Evolutionary conservation across 345 rosid species (phyloP).

Genomic region (Heritiera littoralis): DNA sequence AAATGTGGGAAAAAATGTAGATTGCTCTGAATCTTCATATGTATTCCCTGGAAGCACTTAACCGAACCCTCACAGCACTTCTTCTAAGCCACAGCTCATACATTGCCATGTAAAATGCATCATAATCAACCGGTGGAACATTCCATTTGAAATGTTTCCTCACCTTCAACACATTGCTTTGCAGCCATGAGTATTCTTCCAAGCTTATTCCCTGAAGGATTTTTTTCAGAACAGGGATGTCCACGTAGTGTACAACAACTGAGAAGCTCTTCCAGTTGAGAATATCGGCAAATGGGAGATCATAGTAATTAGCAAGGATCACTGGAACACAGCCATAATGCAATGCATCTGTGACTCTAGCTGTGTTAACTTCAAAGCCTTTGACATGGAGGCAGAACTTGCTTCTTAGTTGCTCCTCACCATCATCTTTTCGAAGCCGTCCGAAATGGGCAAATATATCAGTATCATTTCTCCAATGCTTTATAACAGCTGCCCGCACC

Average conservation of each 20-base stretch:
- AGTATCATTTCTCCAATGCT: constrained; percentile 47
- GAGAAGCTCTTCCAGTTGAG: constrained; percentile 58
- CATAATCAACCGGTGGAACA: constrained; percentile 41
- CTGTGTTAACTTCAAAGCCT: constrained; percentile 59
- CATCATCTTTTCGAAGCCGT: constrained; percentile 40
- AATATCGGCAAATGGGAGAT: constrained; percentile 54
- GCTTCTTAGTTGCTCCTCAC: constrained; percentile 46
- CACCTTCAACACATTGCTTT: constrained; percentile 46
- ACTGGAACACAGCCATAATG: constrained; percentile 57
- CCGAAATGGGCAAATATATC: constrained; percentile 49
- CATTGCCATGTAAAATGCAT: constrained; percentile 55
- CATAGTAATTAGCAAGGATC: constrained; percentile 56
- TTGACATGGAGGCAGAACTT: constrained; percentile 61
- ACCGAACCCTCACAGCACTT: constrained; percentile 11
- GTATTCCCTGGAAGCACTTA: background rate
- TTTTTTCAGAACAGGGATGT: constrained; percentile 51
- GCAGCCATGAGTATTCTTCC: constrained; percentile 31
- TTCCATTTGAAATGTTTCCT: constrained; percentile 58
- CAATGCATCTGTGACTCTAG: constrained; percentile 49
- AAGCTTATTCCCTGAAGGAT: constrained; percentile 38
- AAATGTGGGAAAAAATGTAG: background rate
- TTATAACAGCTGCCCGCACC: constrained; percentile 41
- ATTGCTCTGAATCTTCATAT: background rate
- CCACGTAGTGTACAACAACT: constrained; percentile 43
- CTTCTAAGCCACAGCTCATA: constrained; percentile 46